Evolutionary conservation across 2,329 filamentous ascomycete species (phyloP).

Genomic region (Didymosphaeria variabile): DNA sequence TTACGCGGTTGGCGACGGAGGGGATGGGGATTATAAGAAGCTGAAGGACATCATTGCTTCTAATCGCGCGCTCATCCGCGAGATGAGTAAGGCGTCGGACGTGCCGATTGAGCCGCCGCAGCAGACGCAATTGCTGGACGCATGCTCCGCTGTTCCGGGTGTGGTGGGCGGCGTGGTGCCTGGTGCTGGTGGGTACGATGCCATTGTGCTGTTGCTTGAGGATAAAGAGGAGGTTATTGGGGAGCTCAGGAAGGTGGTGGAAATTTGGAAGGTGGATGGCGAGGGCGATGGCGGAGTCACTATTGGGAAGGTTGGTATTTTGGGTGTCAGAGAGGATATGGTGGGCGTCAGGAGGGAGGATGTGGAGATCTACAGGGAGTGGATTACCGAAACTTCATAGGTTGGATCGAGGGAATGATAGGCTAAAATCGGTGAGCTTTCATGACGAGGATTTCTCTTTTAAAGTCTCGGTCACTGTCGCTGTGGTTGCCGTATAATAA

Average conservation of each 20-base stretch:
- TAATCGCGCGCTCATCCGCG: constrained; percentile 70
- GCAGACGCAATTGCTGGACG: constrained; percentile 86
- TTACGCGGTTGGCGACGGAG: constrained; percentile 63
- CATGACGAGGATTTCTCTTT: too few species aligned
- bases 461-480: neutral
- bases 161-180: constrained; percentile 93
- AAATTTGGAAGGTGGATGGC: constrained; percentile 66
- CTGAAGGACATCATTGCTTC: constrained; percentile 61
- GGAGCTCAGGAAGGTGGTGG: constrained; percentile 69
- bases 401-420: neutral
- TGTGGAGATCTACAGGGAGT: constrained; percentile 50
- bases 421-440: neutral
- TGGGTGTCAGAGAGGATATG: constrained; percentile 76
- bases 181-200: constrained; percentile 93
- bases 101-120: constrained; percentile 90
- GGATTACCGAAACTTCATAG: constrained; percentile 32
- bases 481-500: neutral
- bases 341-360: constrained; percentile 65
- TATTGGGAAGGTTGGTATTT: constrained; percentile 71
- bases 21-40: constrained; percentile 56
- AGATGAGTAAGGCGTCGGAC: constrained; percentile 76
- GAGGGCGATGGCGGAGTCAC: constrained; percentile 50
- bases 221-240: constrained; percentile 73
- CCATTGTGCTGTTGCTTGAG: constrained; percentile 79
- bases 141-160: constrained; percentile 73